Evolutionary conservation across 768 basidiomycete genomes (phyloP).

Genomic region (Nidularia sp.): DNA sequence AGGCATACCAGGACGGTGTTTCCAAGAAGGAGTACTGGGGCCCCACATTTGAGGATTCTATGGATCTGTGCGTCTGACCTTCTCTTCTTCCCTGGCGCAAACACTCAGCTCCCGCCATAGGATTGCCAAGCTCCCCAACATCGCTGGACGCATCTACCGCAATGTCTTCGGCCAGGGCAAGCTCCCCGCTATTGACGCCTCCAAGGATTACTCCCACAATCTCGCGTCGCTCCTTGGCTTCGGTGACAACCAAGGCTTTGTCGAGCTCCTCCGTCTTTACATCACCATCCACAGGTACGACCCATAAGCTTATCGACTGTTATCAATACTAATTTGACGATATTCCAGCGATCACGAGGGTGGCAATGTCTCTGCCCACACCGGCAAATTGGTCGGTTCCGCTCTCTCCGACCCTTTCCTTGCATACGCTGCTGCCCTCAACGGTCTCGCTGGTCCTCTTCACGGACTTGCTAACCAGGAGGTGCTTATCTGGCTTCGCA

Average conservation of each 20-base stretch:
- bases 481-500: constrained; percentile 89
- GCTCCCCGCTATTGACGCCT: constrained; percentile 75
- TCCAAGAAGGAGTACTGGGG: constrained; percentile 98
- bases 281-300: constrained; percentile 89
- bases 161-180: constrained; percentile 89
- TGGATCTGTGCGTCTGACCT: constrained; percentile 62
- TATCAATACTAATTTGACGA: neutral
- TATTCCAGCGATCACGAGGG: constrained; percentile 85
- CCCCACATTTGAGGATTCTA: constrained; percentile 84
- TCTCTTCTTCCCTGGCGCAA: neutral
- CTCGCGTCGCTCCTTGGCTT: constrained; percentile 89
- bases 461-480: constrained; percentile 98
- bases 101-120: constrained; percentile 28
- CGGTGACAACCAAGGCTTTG: constrained; percentile 81
- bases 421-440: constrained; percentile 86
- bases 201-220: constrained; percentile 89
- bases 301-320: neutral
- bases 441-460: constrained; percentile 94
- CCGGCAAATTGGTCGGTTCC: constrained; percentile 89
- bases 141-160: constrained; percentile 89
- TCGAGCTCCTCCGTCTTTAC: constrained; percentile 93
- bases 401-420: constrained; percentile 98
- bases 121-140: constrained; percentile 95
- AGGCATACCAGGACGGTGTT: constrained; percentile 88
- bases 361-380: constrained; percentile 96